Base-by-base conservation (phyloP, 768 basidiomycete species). In the Rhodotorula babjevae region DNA sequence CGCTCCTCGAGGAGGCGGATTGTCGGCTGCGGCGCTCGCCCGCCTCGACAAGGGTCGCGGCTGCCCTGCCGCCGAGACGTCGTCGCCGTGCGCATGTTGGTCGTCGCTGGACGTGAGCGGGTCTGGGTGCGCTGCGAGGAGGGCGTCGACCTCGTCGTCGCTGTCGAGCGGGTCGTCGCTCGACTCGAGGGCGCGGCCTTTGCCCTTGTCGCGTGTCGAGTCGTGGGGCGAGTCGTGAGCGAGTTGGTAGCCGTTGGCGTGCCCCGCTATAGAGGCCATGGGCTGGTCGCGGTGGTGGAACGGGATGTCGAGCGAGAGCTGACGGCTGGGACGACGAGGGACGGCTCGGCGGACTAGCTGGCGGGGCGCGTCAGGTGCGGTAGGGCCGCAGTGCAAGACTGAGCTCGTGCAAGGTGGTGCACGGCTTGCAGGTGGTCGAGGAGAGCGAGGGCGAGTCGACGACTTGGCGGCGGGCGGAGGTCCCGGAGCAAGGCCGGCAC, bases 111-210 rank as follows among this genome's bases (percentile, higher is more conserved):
- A 27, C 58, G 63, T 31, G n/a, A 31, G 15, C 40, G 52, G 5
- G 36, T 25, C 21, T 14, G 25, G n/a, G 14, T 52, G 47, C 0
- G 27, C 29, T 3, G 60, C 8, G 27, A 61, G 16, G 27, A 61
- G 60, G 10, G 21, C 10, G 25, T 66, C 70, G 47, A 57, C 67
- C 64, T 68, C 69, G 27, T 66, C 29, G 14, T 66, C 72, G 25
- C 23, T 52, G 52, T 59, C 63, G 40, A n/a, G 42, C 40, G 11
- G n/a, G 56, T 25, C 33, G 61, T 57, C 68, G 27, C 3, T 65
- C 55, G 16, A 21, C 25, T 57, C 66, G 15, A 57, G 36, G 11
- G 36, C 71, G 50, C 63, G 66, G 33, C 50, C 58, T 40, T 59
- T 67, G 27, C 50, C 58, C 66, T 61, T 67, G 40, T 40, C 40